A percentile compares a stretch with the other conserved stretches of the same genome.
These are phyloP conservation scores for Symbiodinium pilosum DNA, from an alignment of 73 alveolate genomes.

Conservation along the genomic window DNA sequence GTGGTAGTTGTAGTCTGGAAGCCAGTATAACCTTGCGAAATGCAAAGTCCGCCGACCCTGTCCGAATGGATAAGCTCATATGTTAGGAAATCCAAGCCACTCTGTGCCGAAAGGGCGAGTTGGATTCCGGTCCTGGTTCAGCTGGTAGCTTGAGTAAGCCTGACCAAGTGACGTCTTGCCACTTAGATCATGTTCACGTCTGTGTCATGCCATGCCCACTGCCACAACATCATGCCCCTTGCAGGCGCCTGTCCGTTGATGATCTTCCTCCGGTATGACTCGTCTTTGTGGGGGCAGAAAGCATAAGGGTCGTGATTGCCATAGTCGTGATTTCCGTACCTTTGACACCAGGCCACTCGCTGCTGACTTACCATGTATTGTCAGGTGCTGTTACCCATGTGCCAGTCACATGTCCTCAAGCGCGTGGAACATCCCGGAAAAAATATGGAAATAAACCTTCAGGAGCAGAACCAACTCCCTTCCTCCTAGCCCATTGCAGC, in stretches of 20 bases:
- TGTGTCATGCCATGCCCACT: not conserved
- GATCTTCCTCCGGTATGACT: not conserved
- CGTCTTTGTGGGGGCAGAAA: slow-evolving; percentile 76
- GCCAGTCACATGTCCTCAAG: not conserved
- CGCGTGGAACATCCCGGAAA: too few species aligned
- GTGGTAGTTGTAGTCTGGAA: slow-evolving; percentile 85
- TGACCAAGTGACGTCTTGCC: slow-evolving; percentile 24
- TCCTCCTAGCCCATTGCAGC: too few species aligned
- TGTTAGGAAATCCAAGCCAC: not conserved
- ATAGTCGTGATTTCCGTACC: slow-evolving; percentile 91
- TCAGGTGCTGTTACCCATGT: too few species aligned
- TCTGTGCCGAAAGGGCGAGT: slow-evolving; percentile 48
- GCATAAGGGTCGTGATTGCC: slow-evolving; percentile 78
- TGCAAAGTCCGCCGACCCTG: not conserved
- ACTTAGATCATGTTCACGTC: not conserved
- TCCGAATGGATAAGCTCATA: not conserved
- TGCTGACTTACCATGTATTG: too few species aligned
- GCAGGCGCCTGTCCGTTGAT: not conserved
- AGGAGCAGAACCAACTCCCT: too few species aligned
- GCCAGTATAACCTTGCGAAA: slow-evolving; percentile 20
- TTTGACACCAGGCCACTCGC: too few species aligned
- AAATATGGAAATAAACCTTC: too few species aligned
- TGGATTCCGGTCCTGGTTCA: slow-evolving; percentile 53
- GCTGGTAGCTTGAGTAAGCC: slow-evolving; percentile 80
- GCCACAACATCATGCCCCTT: not conserved